Evolutionary conservation across 108 stramenopile genomes (phyloP), one percentile per base, ranked within the genome.

Genomic region (Nitzschia sp.): DNA sequence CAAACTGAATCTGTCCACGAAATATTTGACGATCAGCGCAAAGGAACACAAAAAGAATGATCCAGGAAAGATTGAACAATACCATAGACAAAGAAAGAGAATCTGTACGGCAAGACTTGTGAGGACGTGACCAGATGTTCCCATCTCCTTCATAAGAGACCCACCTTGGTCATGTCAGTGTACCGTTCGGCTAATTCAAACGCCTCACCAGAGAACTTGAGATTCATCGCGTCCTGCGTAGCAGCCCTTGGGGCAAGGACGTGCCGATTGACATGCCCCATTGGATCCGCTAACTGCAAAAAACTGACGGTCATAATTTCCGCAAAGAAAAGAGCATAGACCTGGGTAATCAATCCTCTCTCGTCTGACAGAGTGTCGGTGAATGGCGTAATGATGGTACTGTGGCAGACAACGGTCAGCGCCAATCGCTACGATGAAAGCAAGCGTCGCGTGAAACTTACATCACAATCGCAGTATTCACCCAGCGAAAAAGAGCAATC

Each of bases 201-300:
- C 70, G 77, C 78, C n/a, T 76, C 68, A n/a, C 95, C 95, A 47
- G 80, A 64, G 79, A 96, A 91, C 32, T 59, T 34, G 3, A 87
- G 69, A 66, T 94, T 90, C 94, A 95, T 92, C 9, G 78, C 77
- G 36, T 89, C 89, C 63, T 95, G 93, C 17, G 81, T 88, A 38
- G 73, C 70, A 8, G 92, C 92, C 27, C 89, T 64, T 27, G 92
- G 92, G 13, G 91, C 95, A 34, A 93, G 75, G 31, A 85, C 75
- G 64, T 91, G 92, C 2, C 90, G 81, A 38, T 87, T 77, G 23
- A 93, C 61, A 54, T 89, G 82, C 32, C 89, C 84, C 32, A 60
- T 65, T 8, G 69, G 56, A 66, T 91, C 92, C 3, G 75, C 15
- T 13, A 93, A 47, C 47, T 86, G 80, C 25, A 92, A 31, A 2